Conservation (phyloP, 2,329 filamentous ascomycete genomes). For the Fusarium proliferatum region DNA sequence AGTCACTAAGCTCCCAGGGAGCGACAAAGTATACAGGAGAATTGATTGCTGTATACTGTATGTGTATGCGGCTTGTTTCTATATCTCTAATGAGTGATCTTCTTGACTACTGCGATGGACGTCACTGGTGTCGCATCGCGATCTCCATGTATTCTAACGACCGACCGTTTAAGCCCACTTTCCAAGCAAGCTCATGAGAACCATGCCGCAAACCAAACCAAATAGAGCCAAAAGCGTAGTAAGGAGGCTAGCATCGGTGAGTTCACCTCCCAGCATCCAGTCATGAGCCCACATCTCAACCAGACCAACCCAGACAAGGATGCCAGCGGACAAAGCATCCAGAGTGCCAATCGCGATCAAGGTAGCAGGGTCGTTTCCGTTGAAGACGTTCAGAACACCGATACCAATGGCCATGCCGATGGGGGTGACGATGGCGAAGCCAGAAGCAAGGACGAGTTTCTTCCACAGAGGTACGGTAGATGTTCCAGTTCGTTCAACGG, state of each 20-base stretch:
- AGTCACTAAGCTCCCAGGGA: not conserved
- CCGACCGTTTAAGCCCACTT: constrained; percentile 72
- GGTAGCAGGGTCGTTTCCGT: constrained; percentile 76
- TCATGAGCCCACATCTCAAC: constrained; percentile 84
- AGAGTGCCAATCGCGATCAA: constrained; percentile 78
- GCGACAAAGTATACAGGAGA: not conserved
- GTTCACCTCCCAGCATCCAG: constrained; percentile 71
- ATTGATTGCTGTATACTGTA: not conserved
- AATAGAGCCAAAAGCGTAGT: constrained; percentile 62
- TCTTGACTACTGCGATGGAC: not conserved
- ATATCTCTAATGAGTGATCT: not conserved
- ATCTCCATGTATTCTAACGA: not conserved
- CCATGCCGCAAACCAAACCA: constrained; percentile 70
- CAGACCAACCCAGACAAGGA: constrained; percentile 80
- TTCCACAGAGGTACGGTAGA: constrained; percentile 53
- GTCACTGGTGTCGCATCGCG: not conserved
- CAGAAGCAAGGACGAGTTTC: constrained; percentile 69
- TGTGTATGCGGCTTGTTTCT: not conserved
- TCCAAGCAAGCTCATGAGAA: constrained; percentile 77
- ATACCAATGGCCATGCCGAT: constrained; percentile 84
- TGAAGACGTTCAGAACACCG: constrained; percentile 75
- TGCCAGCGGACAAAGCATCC: constrained; percentile 79
- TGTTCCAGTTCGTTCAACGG: constrained; percentile 28
- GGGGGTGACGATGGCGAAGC: constrained; percentile 78
- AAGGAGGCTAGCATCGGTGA: constrained; percentile 60